Conservation (phyloP, 108 stramenopile species). For the Cyclotella kingstonii region DNA sequence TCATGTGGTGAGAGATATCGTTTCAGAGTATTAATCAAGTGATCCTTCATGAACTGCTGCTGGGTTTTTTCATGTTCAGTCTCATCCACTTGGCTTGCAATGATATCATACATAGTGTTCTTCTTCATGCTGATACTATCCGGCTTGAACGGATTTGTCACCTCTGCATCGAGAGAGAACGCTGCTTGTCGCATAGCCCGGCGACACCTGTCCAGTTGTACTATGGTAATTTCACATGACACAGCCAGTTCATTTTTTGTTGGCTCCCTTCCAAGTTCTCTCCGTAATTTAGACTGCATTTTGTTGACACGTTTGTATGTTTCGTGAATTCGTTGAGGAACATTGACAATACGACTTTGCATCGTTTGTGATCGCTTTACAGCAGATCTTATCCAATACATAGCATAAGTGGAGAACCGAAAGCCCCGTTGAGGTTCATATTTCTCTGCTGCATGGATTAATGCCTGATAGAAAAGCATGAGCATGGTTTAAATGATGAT, state of each 20-base stretch:
- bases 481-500: slow-evolving; percentile 1
- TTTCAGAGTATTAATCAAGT: slow-evolving; percentile 57
- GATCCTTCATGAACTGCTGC: slow-evolving; percentile 58
- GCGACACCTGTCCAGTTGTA: slow-evolving; percentile 69
- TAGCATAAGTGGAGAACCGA: slow-evolving; percentile 95
- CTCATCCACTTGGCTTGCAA: slow-evolving; percentile 54
- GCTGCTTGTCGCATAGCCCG: slow-evolving; percentile 68
- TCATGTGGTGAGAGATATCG: slow-evolving; percentile 57
- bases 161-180: slow-evolving; percentile 66
- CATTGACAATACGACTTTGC: slow-evolving; percentile 67
- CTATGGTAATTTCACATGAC: slow-evolving; percentile 55
- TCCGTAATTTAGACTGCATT: slow-evolving; percentile 33
- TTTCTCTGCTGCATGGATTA: slow-evolving; percentile 93
- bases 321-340: slow-evolving; percentile 81
- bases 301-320: slow-evolving; percentile 67
- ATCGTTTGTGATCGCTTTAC: slow-evolving; percentile 78
- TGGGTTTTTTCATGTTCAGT: slow-evolving; percentile 47
- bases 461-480: slow-evolving; percentile 50
- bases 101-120: slow-evolving; percentile 61
- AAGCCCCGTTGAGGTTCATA: slow-evolving; percentile 92
- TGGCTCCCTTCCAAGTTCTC: slow-evolving; percentile 57
- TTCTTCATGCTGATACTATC: slow-evolving; percentile 20
- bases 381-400: slow-evolving; percentile 95
- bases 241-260: slow-evolving; percentile 56
- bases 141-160: slow-evolving; percentile 54